A percentile compares a stretch with the other conserved stretches of the same genome.
Evolutionary conservation across 805 yeast species (phyloP).

Genomic region (Myxozyma monticola): DNA sequence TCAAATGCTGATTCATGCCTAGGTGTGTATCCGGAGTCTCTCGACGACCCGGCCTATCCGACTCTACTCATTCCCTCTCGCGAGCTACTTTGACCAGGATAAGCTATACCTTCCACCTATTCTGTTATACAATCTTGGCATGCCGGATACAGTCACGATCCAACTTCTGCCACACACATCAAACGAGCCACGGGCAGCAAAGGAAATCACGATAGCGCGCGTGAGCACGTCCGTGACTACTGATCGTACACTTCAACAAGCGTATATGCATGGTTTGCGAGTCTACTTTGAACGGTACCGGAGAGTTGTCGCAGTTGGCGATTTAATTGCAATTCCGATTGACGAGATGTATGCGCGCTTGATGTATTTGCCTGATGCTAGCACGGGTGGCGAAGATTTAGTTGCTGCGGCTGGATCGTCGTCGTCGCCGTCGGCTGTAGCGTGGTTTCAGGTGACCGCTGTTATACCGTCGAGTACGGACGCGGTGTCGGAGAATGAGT

Average conservation of each 20-base stretch:
- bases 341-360: slow-evolving; percentile 67
- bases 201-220: slow-evolving; percentile 63
- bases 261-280: slow-evolving; percentile 62
- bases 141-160: slow-evolving; percentile 37
- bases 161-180: slow-evolving; percentile 11
- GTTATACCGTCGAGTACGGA: slow-evolving; percentile 34
- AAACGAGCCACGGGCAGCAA: slow-evolving; percentile 50
- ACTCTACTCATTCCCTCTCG: slow-evolving; percentile 64
- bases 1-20: neutral
- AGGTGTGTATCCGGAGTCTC: slow-evolving; percentile 1
- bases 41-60: slow-evolving; percentile 41
- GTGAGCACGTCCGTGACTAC: slow-evolving; percentile 69
- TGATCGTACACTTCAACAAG: slow-evolving; percentile 60
- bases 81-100: slow-evolving; percentile 48
- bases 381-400: slow-evolving; percentile 18
- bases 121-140: slow-evolving; percentile 50
- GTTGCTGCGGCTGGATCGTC: slow-evolving; percentile 44
- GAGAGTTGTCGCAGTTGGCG: slow-evolving; percentile 64
- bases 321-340: slow-evolving; percentile 72
- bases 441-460: slow-evolving; percentile 78
- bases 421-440: slow-evolving; percentile 69
- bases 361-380: slow-evolving; percentile 36
- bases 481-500: slow-evolving; percentile 31
- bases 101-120: slow-evolving; percentile 64
- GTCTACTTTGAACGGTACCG: slow-evolving; percentile 56